These are phyloP conservation scores for Hanseniaspora sp. DNA, from an alignment of 1,139 yeast genomes.

Conservation along the genomic window DNA sequence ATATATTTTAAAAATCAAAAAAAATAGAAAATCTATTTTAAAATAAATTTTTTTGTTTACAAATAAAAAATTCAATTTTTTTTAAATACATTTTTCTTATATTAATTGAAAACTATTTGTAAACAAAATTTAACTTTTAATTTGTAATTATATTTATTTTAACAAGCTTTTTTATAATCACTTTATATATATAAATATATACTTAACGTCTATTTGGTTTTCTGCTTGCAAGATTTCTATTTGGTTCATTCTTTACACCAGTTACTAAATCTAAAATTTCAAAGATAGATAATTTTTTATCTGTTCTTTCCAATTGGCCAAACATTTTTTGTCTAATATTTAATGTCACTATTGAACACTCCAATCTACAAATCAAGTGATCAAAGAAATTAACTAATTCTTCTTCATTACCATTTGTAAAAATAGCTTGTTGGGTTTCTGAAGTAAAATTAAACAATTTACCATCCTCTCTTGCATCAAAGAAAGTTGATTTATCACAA, in stretches of 20 bases:
- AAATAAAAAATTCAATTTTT: no score
- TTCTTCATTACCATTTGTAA: conserved; percentile 19
- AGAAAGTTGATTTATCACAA: conserved; percentile 18
- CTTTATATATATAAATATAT: neutral
- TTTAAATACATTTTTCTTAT: no score
- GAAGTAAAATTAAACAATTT: conserved; percentile 12
- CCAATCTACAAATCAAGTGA: conserved; percentile 28
- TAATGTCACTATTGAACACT: conserved; percentile 24
- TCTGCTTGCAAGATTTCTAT: neutral
- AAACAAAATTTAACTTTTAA: no score
- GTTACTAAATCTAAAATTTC: conserved; percentile 21
- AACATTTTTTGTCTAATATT: conserved; percentile 25
- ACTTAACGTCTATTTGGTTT: neutral
- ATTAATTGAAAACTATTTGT: no score
- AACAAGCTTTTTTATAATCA: neutral
- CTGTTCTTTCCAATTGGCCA: conserved; percentile 21
- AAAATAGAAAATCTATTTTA: no score
- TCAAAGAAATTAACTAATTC: conserved; percentile 25
- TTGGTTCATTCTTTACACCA: neutral
- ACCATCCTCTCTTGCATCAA: neutral
- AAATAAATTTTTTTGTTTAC: no score
- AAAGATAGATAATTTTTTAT: conserved; percentile 20
- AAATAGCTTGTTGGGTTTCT: conserved; percentile 6
- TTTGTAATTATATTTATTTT: no score
- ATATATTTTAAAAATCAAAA: no score